Evolutionary conservation across 352 stramenopile genomes (phyloP).

Genomic region (Pythium periplocum): DNA sequence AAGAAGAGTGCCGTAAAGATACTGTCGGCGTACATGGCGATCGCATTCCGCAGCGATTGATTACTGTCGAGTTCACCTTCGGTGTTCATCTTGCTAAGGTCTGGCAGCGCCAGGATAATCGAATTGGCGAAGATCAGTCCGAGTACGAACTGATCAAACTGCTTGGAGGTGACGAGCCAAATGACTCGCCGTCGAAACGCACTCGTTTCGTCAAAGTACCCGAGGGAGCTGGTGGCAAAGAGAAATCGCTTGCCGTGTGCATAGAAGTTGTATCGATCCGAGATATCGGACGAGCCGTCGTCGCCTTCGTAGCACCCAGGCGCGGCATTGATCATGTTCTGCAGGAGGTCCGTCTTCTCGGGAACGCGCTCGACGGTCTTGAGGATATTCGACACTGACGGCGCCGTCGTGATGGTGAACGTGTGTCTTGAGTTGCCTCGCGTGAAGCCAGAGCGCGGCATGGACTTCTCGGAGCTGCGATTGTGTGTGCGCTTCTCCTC

Average conservation of each 20-base stretch:
- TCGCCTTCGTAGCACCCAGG: constrained; percentile 30
- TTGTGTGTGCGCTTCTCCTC: constrained; percentile 29
- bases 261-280: constrained; percentile 57
- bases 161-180: constrained; percentile 41
- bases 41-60: constrained; percentile 36
- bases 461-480: constrained; percentile 8
- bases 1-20: constrained; percentile 68
- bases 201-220: constrained; percentile 43
- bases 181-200: constrained; percentile 34
- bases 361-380: constrained; percentile 1
- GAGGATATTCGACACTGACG: constrained; percentile 1
- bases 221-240: constrained; percentile 47
- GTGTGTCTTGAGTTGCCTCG: too few species aligned
- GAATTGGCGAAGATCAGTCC: constrained; percentile 76
- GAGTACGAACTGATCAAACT: constrained; percentile 74
- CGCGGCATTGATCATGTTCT: constrained; percentile 39
- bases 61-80: constrained; percentile 27
- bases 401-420: neutral
- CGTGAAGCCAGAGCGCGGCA: neutral
- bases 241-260: constrained; percentile 45
- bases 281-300: constrained; percentile 31
- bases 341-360: constrained; percentile 17
- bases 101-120: constrained; percentile 66
- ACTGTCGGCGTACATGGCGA: constrained; percentile 40
- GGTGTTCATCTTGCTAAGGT: constrained; percentile 39